These are phyloP conservation scores for Plenodomus tracheiphilus DNA, from an alignment of 2,329 filamentous ascomycete genomes.

Conservation along the genomic window DNA sequence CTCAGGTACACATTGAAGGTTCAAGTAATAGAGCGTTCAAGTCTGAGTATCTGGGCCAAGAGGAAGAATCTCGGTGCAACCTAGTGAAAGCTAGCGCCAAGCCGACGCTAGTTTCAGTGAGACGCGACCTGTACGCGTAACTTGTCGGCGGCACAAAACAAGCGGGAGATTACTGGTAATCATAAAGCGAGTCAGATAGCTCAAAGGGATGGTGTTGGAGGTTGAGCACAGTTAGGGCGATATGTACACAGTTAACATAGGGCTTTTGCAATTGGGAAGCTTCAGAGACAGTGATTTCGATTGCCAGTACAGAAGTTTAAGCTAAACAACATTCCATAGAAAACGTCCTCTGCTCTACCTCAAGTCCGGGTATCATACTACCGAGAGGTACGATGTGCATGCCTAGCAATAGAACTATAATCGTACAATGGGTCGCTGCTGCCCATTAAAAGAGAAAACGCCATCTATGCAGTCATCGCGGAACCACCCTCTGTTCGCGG, in stretches of 20 bases:
- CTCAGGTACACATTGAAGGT: not conserved
- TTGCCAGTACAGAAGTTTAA: constrained; percentile 1
- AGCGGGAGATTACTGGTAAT: not conserved
- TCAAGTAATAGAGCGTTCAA: not conserved
- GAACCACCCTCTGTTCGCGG: constrained; percentile 4
- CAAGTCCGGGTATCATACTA: constrained; percentile 36
- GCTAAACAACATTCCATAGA: not conserved
- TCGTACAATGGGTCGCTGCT: constrained; percentile 15
- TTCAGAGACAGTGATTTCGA: not conserved
- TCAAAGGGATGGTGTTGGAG: not conserved
- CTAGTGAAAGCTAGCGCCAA: constrained; percentile 9
- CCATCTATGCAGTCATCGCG: constrained; percentile 22
- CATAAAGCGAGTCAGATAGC: not conserved
- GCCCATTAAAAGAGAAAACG: constrained; percentile 12
- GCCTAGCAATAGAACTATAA: constrained; percentile 14
- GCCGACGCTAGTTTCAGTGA: constrained; percentile 6
- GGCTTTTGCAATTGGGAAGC: not conserved
- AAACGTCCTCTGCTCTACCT: constrained; percentile 4
- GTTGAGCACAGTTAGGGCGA: too few species aligned
- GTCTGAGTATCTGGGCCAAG: not conserved
- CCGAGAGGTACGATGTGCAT: constrained; percentile 18
- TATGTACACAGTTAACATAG: too few species aligned
- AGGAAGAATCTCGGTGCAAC: not conserved
- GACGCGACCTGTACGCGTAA: constrained; percentile 4
- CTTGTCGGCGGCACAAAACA: not conserved